phyloP scores from a whole-genome alignment of 177 flowering plant species.

The Vitis hybrid region DNA sequence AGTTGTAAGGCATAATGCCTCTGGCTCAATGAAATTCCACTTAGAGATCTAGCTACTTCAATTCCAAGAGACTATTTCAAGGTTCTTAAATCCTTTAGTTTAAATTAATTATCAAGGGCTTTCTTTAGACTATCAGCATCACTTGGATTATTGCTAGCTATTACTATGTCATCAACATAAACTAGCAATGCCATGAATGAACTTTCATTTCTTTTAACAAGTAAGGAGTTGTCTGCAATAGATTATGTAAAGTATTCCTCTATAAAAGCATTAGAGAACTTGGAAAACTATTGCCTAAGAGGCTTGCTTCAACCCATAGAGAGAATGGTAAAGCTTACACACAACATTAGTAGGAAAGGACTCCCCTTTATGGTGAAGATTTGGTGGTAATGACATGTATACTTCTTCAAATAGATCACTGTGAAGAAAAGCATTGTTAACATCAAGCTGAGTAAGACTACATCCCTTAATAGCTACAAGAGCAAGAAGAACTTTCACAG shows the following conservation, averaged over 20 bases:
- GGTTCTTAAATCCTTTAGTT: neutral
- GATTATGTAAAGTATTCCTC: neutral
- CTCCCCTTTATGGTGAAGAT: neutral
- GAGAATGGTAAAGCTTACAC: neutral
- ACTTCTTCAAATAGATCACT: too few species aligned
- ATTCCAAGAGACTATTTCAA: neutral
- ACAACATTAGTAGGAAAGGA: neutral
- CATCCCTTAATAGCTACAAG: neutral
- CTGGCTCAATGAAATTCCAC: neutral
- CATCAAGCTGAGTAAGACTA: neutral
- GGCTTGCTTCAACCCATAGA: neutral
- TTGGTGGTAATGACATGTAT: neutral
- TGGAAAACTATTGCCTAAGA: too few species aligned
- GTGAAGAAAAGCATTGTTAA: too few species aligned
- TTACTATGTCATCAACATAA: too few species aligned
- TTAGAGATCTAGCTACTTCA: fast-evolving
- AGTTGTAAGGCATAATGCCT: neutral
- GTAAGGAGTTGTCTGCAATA: neutral
- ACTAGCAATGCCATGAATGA: too few species aligned
- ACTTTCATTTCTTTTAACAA: too few species aligned
- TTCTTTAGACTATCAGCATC: neutral
- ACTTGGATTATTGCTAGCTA: too few species aligned
- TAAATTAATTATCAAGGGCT: neutral
- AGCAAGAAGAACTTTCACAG: neutral
- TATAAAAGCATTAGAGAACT: neutral